Percentiles rank a stretch among this genome's conserved stretches.
Evolutionary conservation across 768 basidiomycete genomes (phyloP).

Genomic region (Mycena epipterygia): DNA sequence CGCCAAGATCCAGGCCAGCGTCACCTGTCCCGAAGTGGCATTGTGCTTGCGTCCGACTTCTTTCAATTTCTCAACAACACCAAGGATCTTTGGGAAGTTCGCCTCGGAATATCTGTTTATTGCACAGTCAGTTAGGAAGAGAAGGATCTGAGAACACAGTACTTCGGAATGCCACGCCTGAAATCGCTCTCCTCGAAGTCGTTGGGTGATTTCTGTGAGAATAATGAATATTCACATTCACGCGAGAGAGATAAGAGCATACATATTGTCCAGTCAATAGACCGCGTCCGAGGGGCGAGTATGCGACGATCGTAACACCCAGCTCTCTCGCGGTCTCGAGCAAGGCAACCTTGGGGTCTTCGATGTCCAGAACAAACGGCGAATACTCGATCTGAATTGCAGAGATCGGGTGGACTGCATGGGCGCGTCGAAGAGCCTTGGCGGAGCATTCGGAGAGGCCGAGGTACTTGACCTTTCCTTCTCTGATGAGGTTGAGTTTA

Average conservation of each 20-base stretch:
- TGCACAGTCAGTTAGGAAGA: neutral
- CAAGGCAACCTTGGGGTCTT: constrained; percentile 54
- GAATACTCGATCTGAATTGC: constrained; percentile 62
- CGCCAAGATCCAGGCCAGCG: constrained; percentile 62
- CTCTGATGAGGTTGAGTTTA: constrained; percentile 36
- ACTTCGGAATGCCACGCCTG: constrained; percentile 52
- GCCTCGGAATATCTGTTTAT: constrained; percentile 49
- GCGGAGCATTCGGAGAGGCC: constrained; percentile 66
- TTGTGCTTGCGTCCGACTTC: constrained; percentile 49
- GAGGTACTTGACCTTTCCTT: constrained; percentile 62
- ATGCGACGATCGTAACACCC: constrained; percentile 61
- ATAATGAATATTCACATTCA: neutral
- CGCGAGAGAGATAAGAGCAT: constrained; percentile 22
- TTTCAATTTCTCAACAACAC: constrained; percentile 52
- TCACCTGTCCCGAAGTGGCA: constrained; percentile 58
- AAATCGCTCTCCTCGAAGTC: constrained; percentile 58
- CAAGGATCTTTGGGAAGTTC: constrained; percentile 59
- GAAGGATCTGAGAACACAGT: neutral
- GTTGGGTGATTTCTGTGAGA: constrained; percentile 50
- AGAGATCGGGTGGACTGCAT: constrained; percentile 59
- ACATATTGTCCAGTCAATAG: constrained; percentile 62
- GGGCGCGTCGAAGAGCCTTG: constrained; percentile 60
- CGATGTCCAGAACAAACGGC: constrained; percentile 59
- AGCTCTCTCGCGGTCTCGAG: constrained; percentile 57
- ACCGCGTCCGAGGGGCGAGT: constrained; percentile 65